Conservation (phyloP, 768 basidiomycete genomes). For the Mycena galopus region DNA sequence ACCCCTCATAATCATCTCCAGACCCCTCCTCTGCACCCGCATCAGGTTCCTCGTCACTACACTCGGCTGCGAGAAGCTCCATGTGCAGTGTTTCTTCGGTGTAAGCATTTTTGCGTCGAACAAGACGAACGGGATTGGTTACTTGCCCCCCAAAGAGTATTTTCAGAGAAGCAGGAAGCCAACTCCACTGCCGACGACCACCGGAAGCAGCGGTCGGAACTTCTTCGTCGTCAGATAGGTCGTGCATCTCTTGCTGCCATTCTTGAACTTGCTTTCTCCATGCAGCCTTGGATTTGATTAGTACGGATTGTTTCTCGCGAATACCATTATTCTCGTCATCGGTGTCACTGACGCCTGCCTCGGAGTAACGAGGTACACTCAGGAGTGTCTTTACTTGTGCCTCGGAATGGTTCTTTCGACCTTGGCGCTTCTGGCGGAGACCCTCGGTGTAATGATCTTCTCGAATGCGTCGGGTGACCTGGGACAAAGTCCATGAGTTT, state of each 20-base stretch:
- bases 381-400: background rate
- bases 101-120: no score
- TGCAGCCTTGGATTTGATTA: background rate
- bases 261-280: background rate
- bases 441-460: background rate
- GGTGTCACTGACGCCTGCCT: background rate
- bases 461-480: background rate
- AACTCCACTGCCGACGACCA: background rate
- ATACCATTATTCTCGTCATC: background rate
- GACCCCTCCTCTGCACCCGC: no score
- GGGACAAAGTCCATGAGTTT: no score
- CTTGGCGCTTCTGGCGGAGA: background rate
- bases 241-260: background rate
- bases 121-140: no score
- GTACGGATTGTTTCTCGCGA: background rate
- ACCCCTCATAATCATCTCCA: no score
- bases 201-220: background rate
- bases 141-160: background rate
- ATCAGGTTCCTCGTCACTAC: no score
- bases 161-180: background rate
- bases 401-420: background rate
- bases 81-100: no score
- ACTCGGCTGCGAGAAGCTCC: no score
- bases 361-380: slow-evolving; percentile 1
- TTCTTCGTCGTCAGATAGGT: background rate